Conservation (phyloP, 2,329 filamentous ascomycete genomes). For the Aspergillus arachidicola region DNA sequence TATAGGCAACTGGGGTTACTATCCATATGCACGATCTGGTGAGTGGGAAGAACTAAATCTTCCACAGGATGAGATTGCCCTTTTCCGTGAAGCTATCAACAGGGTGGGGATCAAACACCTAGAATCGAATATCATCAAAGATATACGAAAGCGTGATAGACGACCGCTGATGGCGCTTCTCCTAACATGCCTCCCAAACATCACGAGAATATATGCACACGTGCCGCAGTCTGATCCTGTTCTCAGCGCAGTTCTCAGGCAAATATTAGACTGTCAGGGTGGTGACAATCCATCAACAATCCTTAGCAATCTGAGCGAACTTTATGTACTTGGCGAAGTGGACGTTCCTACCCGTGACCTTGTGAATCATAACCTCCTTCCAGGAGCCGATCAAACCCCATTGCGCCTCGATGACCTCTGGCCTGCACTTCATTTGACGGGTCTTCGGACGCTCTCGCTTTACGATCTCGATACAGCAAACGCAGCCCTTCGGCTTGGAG, state of each 20-base stretch:
- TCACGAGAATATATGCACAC: conserved; percentile 9
- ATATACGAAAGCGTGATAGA: conserved; percentile 9
- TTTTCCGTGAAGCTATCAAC: conserved; percentile 3
- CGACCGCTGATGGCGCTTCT: conserved; percentile 15
- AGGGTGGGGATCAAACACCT: neutral
- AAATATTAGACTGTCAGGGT: neutral
- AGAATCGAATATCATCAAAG: neutral
- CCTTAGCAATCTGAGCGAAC: neutral
- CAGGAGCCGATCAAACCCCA: neutral
- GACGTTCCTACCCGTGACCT: neutral
- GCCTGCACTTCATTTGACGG: conserved; percentile 1
- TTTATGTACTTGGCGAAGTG: neutral
- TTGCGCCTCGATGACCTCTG: conserved; percentile 1
- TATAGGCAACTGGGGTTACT: conserved; percentile 13
- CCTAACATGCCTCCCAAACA: conserved; percentile 1
- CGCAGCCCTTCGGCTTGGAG: neutral
- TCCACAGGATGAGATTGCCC: neutral
- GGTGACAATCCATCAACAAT: neutral
- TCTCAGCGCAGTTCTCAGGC: neutral
- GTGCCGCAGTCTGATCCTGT: conserved; percentile 6
- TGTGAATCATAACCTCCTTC: neutral
- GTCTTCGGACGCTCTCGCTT: conserved; percentile 1
- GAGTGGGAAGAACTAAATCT: neutral
- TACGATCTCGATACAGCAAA: conserved; percentile 1
- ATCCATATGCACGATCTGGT: neutral